phyloP scores from a whole-genome alignment of 148 eudicot species.

The Drosera capensis region DNA sequence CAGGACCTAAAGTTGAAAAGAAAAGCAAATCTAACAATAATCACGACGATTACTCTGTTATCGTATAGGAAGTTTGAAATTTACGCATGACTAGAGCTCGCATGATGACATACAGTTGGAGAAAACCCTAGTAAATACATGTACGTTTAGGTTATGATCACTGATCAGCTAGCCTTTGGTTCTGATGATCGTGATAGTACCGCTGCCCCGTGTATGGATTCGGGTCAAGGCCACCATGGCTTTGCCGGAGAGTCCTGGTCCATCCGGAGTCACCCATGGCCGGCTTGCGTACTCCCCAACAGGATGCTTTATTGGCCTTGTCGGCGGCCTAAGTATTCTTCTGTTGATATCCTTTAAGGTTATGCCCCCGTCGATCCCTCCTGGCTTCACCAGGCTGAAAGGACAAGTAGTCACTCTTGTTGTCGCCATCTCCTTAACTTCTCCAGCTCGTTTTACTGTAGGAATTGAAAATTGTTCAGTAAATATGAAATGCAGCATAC shows the following conservation, averaged over 20 bases:
- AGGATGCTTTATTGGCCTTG: constrained; percentile 66
- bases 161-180: constrained; percentile 45
- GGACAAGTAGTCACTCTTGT: constrained; percentile 45
- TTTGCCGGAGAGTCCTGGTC: constrained; percentile 69
- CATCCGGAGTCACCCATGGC: constrained; percentile 30
- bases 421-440: constrained; percentile 1
- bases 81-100: too few relatives aligned
- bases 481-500: too few relatives aligned
- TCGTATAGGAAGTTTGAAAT: too few relatives aligned
- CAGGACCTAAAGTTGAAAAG: too few relatives aligned
- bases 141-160: too few relatives aligned
- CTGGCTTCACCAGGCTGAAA: constrained; percentile 68
- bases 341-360: constrained; percentile 61
- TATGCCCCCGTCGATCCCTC: constrained; percentile 55
- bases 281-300: constrained; percentile 73
- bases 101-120: too few relatives aligned
- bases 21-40: too few relatives aligned
- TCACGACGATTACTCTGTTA: too few relatives aligned
- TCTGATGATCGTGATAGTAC: constrained; percentile 66
- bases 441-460: background rate
- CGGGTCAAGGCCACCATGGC: constrained; percentile 58
- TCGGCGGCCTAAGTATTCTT: constrained; percentile 61
- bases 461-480: too few relatives aligned
- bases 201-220: constrained; percentile 74
- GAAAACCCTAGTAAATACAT: too few relatives aligned